These are phyloP conservation scores for Penicillium sclerotigenum DNA, from an alignment of 2,329 filamentous ascomycete species.

Conservation along the genomic window DNA sequence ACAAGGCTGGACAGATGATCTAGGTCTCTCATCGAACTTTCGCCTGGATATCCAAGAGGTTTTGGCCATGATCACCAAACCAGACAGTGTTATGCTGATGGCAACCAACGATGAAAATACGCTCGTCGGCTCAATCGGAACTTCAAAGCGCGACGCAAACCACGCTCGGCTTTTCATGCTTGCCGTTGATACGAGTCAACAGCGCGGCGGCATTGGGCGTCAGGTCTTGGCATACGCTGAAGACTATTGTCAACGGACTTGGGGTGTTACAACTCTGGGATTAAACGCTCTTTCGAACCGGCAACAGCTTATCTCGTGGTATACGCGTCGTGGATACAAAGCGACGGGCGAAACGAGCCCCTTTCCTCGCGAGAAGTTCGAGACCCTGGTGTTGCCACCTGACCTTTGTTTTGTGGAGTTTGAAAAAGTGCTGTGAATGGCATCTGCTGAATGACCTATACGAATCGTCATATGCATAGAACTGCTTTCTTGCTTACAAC, in stretches of 20 bases:
- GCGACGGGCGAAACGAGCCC: constrained; percentile 22
- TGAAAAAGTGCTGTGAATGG: constrained; percentile 9
- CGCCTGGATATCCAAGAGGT: constrained; percentile 23
- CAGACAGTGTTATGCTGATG: constrained; percentile 28
- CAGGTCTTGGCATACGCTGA: constrained; percentile 30
- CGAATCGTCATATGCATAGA: background rate
- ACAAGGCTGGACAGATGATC: constrained; percentile 37
- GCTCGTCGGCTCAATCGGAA: constrained; percentile 21
- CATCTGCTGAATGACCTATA: background rate
- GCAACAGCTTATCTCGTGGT: constrained; percentile 29
- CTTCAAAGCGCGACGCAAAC: constrained; percentile 15
- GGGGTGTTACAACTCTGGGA: constrained; percentile 17
- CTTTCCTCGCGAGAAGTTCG: constrained; percentile 22
- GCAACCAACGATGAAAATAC: constrained; percentile 11
- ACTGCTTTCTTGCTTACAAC: background rate
- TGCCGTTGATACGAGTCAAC: constrained; percentile 21
- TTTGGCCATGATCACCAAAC: constrained; percentile 25
- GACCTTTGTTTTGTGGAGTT: constrained; percentile 29
- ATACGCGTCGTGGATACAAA: constrained; percentile 28
- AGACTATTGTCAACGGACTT: constrained; percentile 23
- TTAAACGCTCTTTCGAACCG: constrained; percentile 32
- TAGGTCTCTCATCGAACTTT: constrained; percentile 28
- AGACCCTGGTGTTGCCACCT: constrained; percentile 17
- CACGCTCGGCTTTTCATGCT: constrained; percentile 25
- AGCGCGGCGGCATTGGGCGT: constrained; percentile 25